Conservation (phyloP, 805 yeast species). For the Myxozyma neotropica region DNA sequence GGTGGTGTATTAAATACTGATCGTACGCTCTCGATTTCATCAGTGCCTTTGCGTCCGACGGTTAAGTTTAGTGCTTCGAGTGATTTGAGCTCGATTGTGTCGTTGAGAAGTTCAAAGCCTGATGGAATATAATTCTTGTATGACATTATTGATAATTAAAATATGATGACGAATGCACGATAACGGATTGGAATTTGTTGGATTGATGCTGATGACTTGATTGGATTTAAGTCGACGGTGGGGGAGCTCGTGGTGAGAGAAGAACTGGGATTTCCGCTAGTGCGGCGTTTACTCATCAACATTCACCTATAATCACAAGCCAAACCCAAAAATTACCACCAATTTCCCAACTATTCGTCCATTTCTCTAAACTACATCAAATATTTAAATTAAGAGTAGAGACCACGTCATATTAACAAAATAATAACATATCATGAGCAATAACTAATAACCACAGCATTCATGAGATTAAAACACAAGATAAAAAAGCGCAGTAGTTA, state of each 20-base stretch:
- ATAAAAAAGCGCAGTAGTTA: not conserved
- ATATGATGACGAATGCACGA: too few relatives aligned
- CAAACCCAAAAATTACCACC: too few relatives aligned
- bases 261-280: not conserved
- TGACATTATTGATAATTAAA: constrained; percentile 11
- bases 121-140: constrained; percentile 15
- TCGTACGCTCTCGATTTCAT: constrained; percentile 19
- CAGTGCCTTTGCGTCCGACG: constrained; percentile 17
- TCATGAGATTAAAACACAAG: not conserved
- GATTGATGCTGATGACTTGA: too few relatives aligned
- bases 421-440: not conserved
- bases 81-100: constrained; percentile 15
- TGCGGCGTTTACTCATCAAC: not conserved
- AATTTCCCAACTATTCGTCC: too few relatives aligned
- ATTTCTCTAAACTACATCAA: not conserved
- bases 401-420: not conserved
- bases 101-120: constrained; percentile 24
- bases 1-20: constrained; percentile 15
- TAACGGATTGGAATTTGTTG: too few relatives aligned
- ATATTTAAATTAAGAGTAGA: not conserved
- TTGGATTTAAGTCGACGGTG: too few relatives aligned
- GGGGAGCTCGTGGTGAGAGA: too few relatives aligned
- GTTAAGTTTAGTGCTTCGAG: constrained; percentile 32
- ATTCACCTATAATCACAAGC: too few relatives aligned
- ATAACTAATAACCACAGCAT: not conserved